Conservation (phyloP, 1,284 basidiomycete genomes). For the Trichosporon coremiiforme region DNA sequence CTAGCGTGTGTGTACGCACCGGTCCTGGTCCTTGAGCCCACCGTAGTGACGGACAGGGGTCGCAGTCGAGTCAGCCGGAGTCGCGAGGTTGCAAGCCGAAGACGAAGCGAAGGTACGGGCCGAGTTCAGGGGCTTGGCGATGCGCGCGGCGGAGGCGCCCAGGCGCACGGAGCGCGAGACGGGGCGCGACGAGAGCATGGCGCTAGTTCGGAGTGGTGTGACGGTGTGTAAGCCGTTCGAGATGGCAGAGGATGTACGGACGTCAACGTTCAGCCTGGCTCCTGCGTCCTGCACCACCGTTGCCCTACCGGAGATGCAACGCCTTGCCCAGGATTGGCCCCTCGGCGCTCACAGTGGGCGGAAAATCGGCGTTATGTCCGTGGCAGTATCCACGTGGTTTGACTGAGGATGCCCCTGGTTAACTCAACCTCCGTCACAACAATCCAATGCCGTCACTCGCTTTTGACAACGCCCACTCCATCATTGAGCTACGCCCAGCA, state of each 20-base stretch:
- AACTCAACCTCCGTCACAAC: not conserved
- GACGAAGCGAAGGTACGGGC: slow-evolving; percentile 25
- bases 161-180: slow-evolving; percentile 15
- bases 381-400: not conserved
- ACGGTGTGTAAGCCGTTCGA: not conserved
- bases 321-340: slow-evolving; percentile 7
- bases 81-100: slow-evolving; percentile 62
- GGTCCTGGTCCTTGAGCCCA: slow-evolving; percentile 89
- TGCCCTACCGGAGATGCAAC: not conserved
- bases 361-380: slow-evolving; percentile 5
- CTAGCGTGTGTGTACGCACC: slow-evolving; percentile 44
- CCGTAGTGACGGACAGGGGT: slow-evolving; percentile 78
- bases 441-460: not conserved
- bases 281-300: slow-evolving; percentile 2
- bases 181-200: slow-evolving; percentile 17
- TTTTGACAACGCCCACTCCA: not conserved
- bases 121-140: slow-evolving; percentile 12
- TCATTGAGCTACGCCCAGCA: not conserved
- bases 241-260: slow-evolving; percentile 8
- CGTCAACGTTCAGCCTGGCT: not conserved
- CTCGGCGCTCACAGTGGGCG: not conserved
- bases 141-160: slow-evolving; percentile 11
- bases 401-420: not conserved
- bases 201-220: slow-evolving; percentile 3
- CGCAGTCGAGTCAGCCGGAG: slow-evolving; percentile 64